Evolutionary conservation across 139 green algal genomes (phyloP).

Genomic region (Gonium pectorale): DNA sequence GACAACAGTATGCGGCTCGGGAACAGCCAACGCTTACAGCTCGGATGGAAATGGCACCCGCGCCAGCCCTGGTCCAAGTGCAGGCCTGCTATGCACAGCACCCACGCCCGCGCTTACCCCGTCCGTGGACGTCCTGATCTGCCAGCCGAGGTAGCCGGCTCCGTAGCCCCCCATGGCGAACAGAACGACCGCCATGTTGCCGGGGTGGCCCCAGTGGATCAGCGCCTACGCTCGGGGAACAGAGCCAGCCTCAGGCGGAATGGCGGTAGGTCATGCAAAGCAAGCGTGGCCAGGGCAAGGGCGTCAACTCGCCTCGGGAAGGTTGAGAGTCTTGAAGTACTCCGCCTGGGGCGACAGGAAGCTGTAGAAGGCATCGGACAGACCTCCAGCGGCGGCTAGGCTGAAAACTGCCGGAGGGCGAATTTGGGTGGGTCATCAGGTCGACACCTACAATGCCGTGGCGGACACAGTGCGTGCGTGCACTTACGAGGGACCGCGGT

Average conservation of each 20-base stretch:
- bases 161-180: conserved; percentile 81
- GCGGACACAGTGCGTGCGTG: neutral
- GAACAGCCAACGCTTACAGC: too few species aligned
- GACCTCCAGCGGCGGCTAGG: conserved; percentile 20
- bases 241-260: too few species aligned
- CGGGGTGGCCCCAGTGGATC: conserved; percentile 74
- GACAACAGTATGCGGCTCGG: too few species aligned
- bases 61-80: too few species aligned
- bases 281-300: too few species aligned
- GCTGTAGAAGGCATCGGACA: conserved; percentile 14
- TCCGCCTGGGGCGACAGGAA: conserved; percentile 57
- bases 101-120: neutral
- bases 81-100: too few species aligned
- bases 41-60: too few species aligned
- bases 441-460: neutral
- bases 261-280: too few species aligned
- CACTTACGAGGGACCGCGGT: conserved; percentile 26
- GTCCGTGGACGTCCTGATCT: conserved; percentile 46
- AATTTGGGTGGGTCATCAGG: neutral
- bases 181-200: conserved; percentile 83
- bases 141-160: conserved; percentile 45
- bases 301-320: conserved; percentile 55
- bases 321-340: conserved; percentile 66
- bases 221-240: conserved; percentile 24
- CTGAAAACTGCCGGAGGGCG: conserved; percentile 8